Evolutionary conservation across 768 basidiomycete genomes (phyloP).

Genomic region (Trametopsis cervina): DNA sequence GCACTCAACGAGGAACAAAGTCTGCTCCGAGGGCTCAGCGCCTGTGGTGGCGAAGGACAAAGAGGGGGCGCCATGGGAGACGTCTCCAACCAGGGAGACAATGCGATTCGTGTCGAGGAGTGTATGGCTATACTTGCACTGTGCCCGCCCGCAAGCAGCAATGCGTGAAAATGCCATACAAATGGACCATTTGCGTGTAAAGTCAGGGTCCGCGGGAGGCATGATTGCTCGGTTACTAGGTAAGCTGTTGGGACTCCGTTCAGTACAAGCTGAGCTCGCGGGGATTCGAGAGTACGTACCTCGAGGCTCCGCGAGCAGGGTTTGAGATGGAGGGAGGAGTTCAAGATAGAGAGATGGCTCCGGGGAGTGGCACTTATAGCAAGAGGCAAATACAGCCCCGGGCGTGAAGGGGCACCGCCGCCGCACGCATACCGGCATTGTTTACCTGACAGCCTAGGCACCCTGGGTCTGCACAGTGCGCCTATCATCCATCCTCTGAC

Average conservation of each 20-base stretch:
- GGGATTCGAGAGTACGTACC: too few relatives aligned
- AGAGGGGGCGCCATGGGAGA: not conserved
- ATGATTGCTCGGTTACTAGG: not conserved
- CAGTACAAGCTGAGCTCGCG: too few relatives aligned
- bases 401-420: not conserved
- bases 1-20: slow-evolving; percentile 10
- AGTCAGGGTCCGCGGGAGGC: not conserved
- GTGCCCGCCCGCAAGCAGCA: not conserved
- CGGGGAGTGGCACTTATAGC: not conserved
- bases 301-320: too few relatives aligned
- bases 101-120: slow-evolving; percentile 10
- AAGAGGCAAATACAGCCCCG: not conserved
- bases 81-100: slow-evolving; percentile 5
- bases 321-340: too few relatives aligned
- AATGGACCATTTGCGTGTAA: slow-evolving; percentile 6
- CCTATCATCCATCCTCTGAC: too few relatives aligned
- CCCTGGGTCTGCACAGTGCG: not conserved
- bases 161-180: not conserved
- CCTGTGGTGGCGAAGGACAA: not conserved
- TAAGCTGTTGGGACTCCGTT: not conserved
- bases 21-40: slow-evolving; percentile 1
- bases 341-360: not conserved
- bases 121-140: slow-evolving; percentile 9
- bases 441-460: not conserved
- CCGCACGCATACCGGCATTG: not conserved